Evolutionary conservation across 176 grass and related monocot species (phyloP).

Genomic region (Bothriochloa decipiens): DNA sequence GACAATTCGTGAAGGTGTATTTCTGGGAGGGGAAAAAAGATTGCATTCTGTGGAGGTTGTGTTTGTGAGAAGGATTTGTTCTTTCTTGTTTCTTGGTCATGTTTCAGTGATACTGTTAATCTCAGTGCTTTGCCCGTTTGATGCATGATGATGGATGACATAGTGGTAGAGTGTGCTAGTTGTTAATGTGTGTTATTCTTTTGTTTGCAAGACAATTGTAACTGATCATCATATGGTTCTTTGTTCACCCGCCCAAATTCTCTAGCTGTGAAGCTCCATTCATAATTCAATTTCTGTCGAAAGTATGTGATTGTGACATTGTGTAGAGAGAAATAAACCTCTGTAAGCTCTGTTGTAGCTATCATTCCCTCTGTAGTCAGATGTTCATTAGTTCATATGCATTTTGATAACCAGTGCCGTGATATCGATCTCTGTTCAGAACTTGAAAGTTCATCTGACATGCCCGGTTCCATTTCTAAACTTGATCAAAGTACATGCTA

Average conservation of each 20-base stretch:
- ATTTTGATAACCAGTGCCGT: not conserved
- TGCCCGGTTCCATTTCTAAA: not conserved
- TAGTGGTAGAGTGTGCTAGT: constrained; percentile 71
- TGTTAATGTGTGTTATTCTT: constrained; percentile 69
- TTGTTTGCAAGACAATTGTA: constrained; percentile 73
- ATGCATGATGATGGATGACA: constrained; percentile 68
- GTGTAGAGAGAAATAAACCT: constrained; percentile 36
- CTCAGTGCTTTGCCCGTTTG: constrained; percentile 54
- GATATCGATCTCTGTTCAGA: not conserved
- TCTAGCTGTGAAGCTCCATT: constrained; percentile 39
- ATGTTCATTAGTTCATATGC: not conserved
- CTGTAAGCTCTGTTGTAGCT: not conserved
- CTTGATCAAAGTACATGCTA: not conserved
- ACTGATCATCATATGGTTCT: constrained; percentile 69
- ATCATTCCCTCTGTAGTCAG: not conserved
- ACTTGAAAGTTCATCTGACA: not conserved
- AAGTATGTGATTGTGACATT: constrained; percentile 34
- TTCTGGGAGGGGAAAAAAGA: constrained; percentile 31
- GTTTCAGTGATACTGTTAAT: constrained; percentile 67
- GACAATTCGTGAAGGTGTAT: not conserved
- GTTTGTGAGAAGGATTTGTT: constrained; percentile 73
- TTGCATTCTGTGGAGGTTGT: constrained; percentile 65
- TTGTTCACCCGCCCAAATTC: constrained; percentile 44
- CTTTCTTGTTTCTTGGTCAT: constrained; percentile 66
- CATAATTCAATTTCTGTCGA: constrained; percentile 24